Conservation (phyloP, 164 flowering plant genomes). For the Piper betle region DNA sequence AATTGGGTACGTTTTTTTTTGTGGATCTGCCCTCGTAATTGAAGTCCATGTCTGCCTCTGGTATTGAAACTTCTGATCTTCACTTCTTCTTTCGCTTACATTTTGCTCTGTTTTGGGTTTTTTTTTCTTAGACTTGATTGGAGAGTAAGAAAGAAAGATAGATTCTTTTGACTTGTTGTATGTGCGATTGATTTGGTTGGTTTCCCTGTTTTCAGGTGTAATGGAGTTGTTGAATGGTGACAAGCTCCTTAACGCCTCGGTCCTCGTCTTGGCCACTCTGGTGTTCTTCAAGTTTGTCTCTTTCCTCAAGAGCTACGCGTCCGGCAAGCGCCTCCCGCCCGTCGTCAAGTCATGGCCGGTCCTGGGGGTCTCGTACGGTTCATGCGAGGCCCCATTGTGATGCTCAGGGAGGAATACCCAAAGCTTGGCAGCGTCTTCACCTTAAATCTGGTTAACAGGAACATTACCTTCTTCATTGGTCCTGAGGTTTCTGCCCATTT, state of each 20-base stretch:
- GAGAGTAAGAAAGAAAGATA: background rate
- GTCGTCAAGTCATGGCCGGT: slow-evolving; percentile 45
- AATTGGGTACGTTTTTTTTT: no score
- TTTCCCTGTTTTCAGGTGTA: background rate
- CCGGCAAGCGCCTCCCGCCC: slow-evolving; percentile 68
- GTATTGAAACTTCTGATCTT: background rate
- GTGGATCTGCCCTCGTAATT: background rate
- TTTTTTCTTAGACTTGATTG: background rate
- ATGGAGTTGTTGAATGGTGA: slow-evolving; percentile 19
- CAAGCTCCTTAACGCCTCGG: slow-evolving; percentile 40
- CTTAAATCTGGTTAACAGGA: slow-evolving; percentile 48
- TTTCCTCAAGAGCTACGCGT: slow-evolving; percentile 34
- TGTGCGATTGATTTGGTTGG: no score
- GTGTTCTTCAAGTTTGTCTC: slow-evolving; percentile 62
- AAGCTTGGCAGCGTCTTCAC: slow-evolving; percentile 93
- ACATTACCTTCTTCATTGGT: slow-evolving; percentile 65
- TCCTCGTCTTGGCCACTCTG: slow-evolving; percentile 52
- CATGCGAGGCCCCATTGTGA: slow-evolving; percentile 80
- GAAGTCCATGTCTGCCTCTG: background rate
- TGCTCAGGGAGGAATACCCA: slow-evolving; percentile 81
- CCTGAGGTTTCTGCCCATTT: slow-evolving; percentile 80
- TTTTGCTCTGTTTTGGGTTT: background rate
- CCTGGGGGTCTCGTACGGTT: slow-evolving; percentile 59
- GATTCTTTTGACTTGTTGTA: no score
- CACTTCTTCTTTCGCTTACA: background rate